These are phyloP conservation scores for Nannochloris sp. DNA, from an alignment of 139 green algal genomes.

Conservation along the genomic window DNA sequence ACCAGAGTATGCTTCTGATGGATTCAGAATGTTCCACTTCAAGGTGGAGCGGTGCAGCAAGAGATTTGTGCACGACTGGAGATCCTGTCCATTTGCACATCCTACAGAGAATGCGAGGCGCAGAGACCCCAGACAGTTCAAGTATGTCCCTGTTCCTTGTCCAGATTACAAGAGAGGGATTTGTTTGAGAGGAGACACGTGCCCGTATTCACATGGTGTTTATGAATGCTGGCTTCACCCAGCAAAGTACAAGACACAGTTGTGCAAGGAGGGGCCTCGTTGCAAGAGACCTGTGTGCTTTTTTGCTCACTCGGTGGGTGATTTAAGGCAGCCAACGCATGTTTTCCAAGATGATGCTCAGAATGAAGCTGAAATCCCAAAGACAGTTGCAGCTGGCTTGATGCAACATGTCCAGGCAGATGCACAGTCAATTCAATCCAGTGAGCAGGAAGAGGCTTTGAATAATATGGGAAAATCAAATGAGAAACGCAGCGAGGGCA, in stretches of 20 bases:
- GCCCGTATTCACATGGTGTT: constrained; percentile 80
- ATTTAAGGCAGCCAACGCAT: constrained; percentile 58
- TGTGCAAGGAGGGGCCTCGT: constrained; percentile 75
- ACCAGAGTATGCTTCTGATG: constrained; percentile 71
- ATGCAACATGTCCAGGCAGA: background rate
- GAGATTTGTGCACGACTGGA: constrained; percentile 90
- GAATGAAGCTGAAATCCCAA: background rate
- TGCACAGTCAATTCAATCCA: background rate
- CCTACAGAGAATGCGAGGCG: constrained; percentile 90
- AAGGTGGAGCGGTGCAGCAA: constrained; percentile 78
- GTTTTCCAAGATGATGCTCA: background rate
- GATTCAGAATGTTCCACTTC: constrained; percentile 79
- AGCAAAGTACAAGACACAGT: constrained; percentile 71
- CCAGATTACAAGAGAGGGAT: constrained; percentile 84
- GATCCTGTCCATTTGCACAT: constrained; percentile 92
- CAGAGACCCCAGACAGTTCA: constrained; percentile 76
- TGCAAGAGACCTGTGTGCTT: constrained; percentile 86
- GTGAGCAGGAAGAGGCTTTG: background rate
- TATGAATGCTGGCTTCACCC: constrained; percentile 91
- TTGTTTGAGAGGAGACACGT: constrained; percentile 54
- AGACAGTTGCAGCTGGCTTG: background rate
- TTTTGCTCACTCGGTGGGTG: constrained; percentile 72
- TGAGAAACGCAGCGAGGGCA: too few relatives aligned
- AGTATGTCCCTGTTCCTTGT: constrained; percentile 82
- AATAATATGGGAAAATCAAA: too few relatives aligned